Evolutionary conservation across 2,329 filamentous ascomycete genomes (phyloP).

Genomic region (Metarhizium sp.): DNA sequence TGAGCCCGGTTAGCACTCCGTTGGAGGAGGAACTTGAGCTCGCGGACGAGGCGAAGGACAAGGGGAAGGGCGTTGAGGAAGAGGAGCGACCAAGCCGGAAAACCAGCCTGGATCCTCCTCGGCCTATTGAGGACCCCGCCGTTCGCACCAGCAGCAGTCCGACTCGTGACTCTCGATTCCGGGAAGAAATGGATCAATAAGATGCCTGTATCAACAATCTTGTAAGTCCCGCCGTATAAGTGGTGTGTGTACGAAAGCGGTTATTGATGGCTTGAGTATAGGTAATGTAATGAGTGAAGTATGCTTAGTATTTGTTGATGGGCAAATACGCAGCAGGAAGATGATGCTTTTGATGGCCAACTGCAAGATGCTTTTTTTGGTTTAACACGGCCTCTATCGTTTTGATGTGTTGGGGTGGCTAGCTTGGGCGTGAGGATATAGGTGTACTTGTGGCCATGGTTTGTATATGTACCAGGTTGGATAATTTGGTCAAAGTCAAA

Average conservation of each 20-base stretch:
- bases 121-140: conserved; percentile 22
- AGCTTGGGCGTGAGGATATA: too few relatives aligned
- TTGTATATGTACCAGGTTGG: too few relatives aligned
- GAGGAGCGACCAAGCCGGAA: conserved; percentile 6
- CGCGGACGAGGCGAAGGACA: conserved; percentile 18
- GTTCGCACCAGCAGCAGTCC: conserved; percentile 39
- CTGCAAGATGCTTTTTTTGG: not conserved
- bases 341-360: not conserved
- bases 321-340: not conserved
- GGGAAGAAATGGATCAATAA: conserved; percentile 40
- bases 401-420: not conserved
- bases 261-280: not conserved
- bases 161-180: conserved; percentile 47
- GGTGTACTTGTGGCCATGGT: too few relatives aligned
- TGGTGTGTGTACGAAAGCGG: not conserved
- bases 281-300: not conserved
- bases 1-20: conserved; percentile 24
- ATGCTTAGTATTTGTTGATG: not conserved
- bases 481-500: too few relatives aligned
- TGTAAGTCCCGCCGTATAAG: not conserved
- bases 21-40: conserved; percentile 34
- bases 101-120: conserved; percentile 27
- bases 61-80: conserved; percentile 6
- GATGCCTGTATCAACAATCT: not conserved
- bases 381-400: not conserved